These are phyloP conservation scores for Fusarium penzigii DNA, from an alignment of 2,329 filamentous ascomycete species.

Conservation along the genomic window DNA sequence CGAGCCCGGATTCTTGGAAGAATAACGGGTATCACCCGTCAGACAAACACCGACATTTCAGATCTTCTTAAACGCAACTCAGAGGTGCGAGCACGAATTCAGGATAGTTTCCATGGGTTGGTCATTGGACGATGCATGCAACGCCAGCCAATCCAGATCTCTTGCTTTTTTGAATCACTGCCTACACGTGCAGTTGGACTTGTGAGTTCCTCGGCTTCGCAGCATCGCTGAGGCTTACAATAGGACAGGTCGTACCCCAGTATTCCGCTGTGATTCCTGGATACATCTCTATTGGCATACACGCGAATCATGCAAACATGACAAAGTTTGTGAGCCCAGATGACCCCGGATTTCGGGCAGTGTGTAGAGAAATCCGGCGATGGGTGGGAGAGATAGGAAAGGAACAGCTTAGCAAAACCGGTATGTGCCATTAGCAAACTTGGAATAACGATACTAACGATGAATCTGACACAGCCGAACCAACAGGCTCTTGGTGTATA, in stretches of 20 bases:
- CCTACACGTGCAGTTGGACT: no score
- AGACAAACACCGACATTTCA: conserved; percentile 17
- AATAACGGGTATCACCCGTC: no score
- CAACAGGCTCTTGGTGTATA: no score
- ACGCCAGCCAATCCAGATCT: conserved; percentile 3
- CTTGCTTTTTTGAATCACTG: conserved; percentile 23
- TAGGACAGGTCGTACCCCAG: conserved; percentile 12
- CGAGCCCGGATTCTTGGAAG: conserved; percentile 11
- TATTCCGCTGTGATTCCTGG: conserved; percentile 15
- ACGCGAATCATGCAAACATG: conserved; percentile 10
- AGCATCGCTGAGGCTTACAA: no score
- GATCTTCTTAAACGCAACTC: conserved; percentile 10
- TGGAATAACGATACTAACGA: no score
- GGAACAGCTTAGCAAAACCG: no score
- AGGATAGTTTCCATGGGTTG: conserved; percentile 13
- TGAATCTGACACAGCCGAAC: no score
- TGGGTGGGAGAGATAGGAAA: conserved; percentile 9
- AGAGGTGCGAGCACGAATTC: conserved; percentile 12
- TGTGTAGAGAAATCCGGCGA: conserved; percentile 10
- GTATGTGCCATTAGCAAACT: no score
- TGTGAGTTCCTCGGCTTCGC: no score
- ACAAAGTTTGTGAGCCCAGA: conserved; percentile 7
- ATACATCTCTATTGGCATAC: conserved; percentile 6
- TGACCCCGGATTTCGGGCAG: conserved; percentile 11
- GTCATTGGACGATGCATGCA: neutral